phyloP scores from a whole-genome alignment of 805 yeast genomes.

The Hanseniaspora vineae region DNA sequence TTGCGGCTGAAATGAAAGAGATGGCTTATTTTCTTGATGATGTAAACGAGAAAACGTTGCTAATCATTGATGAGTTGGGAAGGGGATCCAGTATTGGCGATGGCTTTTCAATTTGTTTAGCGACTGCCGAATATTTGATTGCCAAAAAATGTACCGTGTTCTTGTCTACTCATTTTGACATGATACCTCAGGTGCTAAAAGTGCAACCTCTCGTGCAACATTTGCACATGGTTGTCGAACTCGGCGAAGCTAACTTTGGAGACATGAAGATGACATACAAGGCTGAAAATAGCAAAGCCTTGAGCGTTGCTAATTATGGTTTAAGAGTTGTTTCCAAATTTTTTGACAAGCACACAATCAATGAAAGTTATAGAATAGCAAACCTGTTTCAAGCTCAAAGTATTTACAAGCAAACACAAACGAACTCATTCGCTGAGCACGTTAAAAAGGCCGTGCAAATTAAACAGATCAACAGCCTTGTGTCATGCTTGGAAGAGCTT shows the following conservation, averaged over 20 bases:
- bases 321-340: conserved; percentile 17
- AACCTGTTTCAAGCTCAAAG: conserved; percentile 4
- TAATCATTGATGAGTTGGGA: conserved; percentile 45
- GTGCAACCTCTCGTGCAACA: conserved; percentile 25
- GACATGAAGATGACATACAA: conserved; percentile 22
- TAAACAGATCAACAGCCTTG: conserved; percentile 18
- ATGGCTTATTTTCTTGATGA: conserved; percentile 32
- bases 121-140: conserved; percentile 28
- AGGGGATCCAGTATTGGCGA: conserved; percentile 39
- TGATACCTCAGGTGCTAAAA: conserved; percentile 26
- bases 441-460: conserved; percentile 8
- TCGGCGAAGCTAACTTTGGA: conserved; percentile 6
- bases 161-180: conserved; percentile 33
- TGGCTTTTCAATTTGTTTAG: conserved; percentile 39
- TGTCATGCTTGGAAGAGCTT: conserved; percentile 14
- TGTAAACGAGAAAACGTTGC: conserved; percentile 20
- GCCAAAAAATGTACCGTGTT: conserved; percentile 21
- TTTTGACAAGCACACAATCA: conserved; percentile 16
- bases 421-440: background rate
- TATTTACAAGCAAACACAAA: conserved; percentile 3
- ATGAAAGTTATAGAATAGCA: conserved; percentile 19
- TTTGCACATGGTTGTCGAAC: conserved; percentile 24
- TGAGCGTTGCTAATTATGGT: conserved; percentile 21
- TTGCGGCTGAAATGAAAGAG: conserved; percentile 36
- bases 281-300: conserved; percentile 10